Evolutionary conservation across 208 protist genomes (phyloP).

Genomic region (Leishmania tarentolae): DNA sequence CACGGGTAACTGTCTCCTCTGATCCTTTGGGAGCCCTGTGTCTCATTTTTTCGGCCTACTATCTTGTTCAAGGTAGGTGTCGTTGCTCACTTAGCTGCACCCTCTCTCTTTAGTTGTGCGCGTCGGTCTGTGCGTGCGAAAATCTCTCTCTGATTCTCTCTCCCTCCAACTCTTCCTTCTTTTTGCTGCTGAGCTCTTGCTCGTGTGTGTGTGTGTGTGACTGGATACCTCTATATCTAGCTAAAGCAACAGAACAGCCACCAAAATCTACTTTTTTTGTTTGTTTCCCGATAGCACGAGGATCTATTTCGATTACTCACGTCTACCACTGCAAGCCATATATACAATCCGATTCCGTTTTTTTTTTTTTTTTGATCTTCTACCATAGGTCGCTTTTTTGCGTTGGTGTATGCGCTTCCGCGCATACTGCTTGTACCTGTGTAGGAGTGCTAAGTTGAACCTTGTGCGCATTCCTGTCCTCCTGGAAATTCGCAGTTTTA

Average conservation of each 20-base stretch:
- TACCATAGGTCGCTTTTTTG: background rate
- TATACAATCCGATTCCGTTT: background rate
- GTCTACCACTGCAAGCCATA: background rate
- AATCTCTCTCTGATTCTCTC: background rate
- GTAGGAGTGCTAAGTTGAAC: background rate
- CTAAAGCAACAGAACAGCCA: background rate
- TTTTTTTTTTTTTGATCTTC: background rate
- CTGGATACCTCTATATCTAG: background rate
- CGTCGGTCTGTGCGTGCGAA: too few relatives aligned
- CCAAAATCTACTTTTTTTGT: background rate
- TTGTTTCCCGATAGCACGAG: background rate
- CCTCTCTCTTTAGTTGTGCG: background rate
- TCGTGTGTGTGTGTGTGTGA: background rate
- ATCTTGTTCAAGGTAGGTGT: background rate
- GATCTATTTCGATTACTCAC: background rate
- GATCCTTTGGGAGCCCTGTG: background rate
- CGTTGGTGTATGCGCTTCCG: background rate
- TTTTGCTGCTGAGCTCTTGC: too few relatives aligned
- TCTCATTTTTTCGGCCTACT: background rate
- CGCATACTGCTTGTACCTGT: background rate
- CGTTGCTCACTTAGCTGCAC: background rate
- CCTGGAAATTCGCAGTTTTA: background rate
- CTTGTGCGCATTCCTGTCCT: background rate
- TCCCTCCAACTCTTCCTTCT: too few relatives aligned
- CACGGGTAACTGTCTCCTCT: background rate